Evolutionary conservation across 2,329 filamentous ascomycete species (phyloP).

Genomic region (Colletotrichum sansevieriae): DNA sequence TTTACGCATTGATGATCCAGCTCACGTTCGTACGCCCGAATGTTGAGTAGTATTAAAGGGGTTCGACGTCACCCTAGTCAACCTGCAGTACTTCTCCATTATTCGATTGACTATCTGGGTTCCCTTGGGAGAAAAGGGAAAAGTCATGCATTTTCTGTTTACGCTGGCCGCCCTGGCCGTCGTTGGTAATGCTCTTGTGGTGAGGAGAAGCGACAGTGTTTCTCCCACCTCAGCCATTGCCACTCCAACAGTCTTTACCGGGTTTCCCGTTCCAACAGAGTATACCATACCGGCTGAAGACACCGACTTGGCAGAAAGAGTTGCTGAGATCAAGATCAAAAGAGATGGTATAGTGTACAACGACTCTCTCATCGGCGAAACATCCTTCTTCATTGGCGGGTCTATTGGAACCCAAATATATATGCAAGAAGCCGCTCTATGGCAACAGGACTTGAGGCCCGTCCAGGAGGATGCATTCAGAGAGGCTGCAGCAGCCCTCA

Average conservation of each 20-base stretch:
- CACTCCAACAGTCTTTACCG: neutral
- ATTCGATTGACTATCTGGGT: neutral
- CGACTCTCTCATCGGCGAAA: neutral
- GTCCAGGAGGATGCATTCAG: constrained; percentile 7
- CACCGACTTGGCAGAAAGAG: neutral
- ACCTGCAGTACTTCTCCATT: too few relatives aligned
- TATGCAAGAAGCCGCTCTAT: neutral
- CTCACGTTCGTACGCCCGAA: too few relatives aligned
- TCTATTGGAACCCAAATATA: neutral
- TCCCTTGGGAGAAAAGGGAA: neutral
- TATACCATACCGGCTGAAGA: neutral
- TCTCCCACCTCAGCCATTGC: neutral
- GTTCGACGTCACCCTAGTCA: too few relatives aligned
- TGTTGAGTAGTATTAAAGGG: too few relatives aligned
- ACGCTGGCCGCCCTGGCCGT: neutral
- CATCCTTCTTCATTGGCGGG: neutral
- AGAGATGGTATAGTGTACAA: neutral
- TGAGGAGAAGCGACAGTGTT: neutral
- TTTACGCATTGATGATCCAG: too few relatives aligned
- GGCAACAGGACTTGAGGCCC: neutral
- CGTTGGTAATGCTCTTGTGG: neutral
- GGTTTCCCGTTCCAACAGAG: neutral
- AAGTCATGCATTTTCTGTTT: neutral
- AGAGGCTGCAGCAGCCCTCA: neutral
- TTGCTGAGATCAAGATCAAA: neutral